Base-by-base conservation (phyloP, 345 rosid species). In the Xanthoceras sorbifolium region DNA sequence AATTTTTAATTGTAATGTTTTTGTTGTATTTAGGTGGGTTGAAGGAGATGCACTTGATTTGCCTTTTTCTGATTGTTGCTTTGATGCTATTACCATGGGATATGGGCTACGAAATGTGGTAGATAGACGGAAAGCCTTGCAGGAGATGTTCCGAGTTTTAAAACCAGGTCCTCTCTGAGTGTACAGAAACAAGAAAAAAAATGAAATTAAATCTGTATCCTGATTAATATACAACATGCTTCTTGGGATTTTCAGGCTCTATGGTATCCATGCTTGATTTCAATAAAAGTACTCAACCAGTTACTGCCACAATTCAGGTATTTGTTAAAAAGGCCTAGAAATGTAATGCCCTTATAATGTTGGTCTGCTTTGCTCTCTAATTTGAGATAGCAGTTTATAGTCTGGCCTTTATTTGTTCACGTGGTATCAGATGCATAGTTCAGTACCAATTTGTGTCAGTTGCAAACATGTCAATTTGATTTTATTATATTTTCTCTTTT, bases 51-150 rank as follows among this genome's bases (percentile, higher is more conserved):
- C 94, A 11, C 85, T 89, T 26, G 85, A 88, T 76, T 85, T 96
- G 84, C 97, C 94, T 1, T 92, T 89, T 85, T 76, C 86, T 67
- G 90, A 91, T 77, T 80, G 90, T 77, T 63, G 67, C 73, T 93
- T 93, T 75, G 92, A 93, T 83, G 97, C 94, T 42, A 87, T 93
- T 50, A 91, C 99, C 2, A 86, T 96, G 88, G 97, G 97, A 74
- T 96, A 92, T 80, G 98, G 97, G 71, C 85, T 96, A 11, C 77
- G 97, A 64, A 92, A 96, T 73, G 90, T 91, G 78, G 76, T 91
- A 20, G 90, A 96, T 79, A 93, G 81, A 78, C 64, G 20, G 40
- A 84, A 86, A 81, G 90, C 92, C 68, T 82, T 90, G 91, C 76
- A 26, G 38, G 97, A 92, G 87, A 90, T 90, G 62, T 83, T 85